phyloP scores from a whole-genome alignment of 805 yeast genomes.

The Nakazawaea ernobii region DNA sequence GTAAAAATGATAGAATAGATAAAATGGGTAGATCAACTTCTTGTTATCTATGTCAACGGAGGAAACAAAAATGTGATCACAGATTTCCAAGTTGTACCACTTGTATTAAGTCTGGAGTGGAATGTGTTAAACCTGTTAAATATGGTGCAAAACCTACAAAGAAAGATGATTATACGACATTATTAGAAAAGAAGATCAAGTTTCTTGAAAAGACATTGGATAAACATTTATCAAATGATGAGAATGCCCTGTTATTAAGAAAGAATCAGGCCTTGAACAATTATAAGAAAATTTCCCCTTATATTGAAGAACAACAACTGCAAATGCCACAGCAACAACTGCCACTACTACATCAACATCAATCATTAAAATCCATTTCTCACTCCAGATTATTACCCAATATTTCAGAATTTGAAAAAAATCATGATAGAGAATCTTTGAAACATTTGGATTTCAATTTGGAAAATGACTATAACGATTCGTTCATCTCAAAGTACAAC shows the following conservation, averaged over 20 bases:
- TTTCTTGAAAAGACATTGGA: slow-evolving; percentile 45
- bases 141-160: slow-evolving; percentile 39
- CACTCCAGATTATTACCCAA: slow-evolving; percentile 3
- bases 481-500: slow-evolving; percentile 36
- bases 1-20: slow-evolving; percentile 18
- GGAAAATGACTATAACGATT: slow-evolving; percentile 4
- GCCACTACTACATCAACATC: background rate
- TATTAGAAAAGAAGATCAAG: slow-evolving; percentile 50
- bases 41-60: slow-evolving; percentile 48
- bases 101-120: slow-evolving; percentile 56
- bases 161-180: slow-evolving; percentile 52
- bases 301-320: background rate
- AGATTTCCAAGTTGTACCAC: slow-evolving; percentile 60
- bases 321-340: background rate
- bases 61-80: slow-evolving; percentile 64
- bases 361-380: background rate
- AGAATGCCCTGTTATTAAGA: background rate
- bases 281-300: slow-evolving; percentile 7
- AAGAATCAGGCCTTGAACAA: slow-evolving; percentile 2
- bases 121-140: slow-evolving; percentile 60
- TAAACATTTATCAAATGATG: slow-evolving; percentile 10
- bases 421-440: slow-evolving; percentile 9
- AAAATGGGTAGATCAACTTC: slow-evolving; percentile 54
- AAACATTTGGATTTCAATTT: slow-evolving; percentile 10
- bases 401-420: slow-evolving; percentile 7